Percentiles rank a stretch among this genome's conserved stretches.
phyloP scores from a whole-genome alignment of 768 basidiomycete species.

The Boletus vinaceobasis region DNA sequence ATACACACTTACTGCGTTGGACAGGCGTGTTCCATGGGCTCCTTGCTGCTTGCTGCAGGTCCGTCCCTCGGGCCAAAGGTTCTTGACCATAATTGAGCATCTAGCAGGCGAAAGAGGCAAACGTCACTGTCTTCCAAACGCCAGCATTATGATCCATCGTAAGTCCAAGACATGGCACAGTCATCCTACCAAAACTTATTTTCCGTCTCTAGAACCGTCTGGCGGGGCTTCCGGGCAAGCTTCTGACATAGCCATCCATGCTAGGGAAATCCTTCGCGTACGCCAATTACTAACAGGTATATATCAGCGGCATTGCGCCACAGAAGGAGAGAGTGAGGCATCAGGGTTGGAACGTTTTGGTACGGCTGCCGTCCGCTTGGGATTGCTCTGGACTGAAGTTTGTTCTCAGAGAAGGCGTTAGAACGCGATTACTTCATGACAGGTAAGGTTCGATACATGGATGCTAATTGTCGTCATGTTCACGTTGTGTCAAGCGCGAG shows the following conservation, averaged over 20 bases:
- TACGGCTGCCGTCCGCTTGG: constrained; percentile 36
- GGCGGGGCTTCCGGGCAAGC: constrained; percentile 96
- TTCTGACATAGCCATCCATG: constrained; percentile 95
- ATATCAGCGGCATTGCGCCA: constrained; percentile 83
- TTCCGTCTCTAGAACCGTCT: constrained; percentile 70
- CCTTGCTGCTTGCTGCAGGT: constrained; percentile 84
- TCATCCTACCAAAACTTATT: constrained; percentile 7
- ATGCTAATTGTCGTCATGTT: constrained; percentile 18
- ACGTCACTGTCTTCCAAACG: constrained; percentile 87
- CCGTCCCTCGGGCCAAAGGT: constrained; percentile 12
- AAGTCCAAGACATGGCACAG: constrained; percentile 23
- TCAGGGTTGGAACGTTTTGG: constrained; percentile 76
- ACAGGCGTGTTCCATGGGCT: constrained; percentile 95
- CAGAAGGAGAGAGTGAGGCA: constrained; percentile 58
- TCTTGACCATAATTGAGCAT: constrained; percentile 15
- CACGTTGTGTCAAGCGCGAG: constrained; percentile 55
- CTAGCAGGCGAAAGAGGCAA: constrained; percentile 74
- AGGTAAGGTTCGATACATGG: constrained; percentile 38
- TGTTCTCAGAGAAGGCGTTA: constrained; percentile 68
- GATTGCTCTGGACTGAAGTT: constrained; percentile 20
- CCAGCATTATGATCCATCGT: constrained; percentile 99
- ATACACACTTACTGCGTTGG: constrained; percentile 97
- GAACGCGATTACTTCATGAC: constrained; percentile 98
- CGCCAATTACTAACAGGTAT: constrained; percentile 80
- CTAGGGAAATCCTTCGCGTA: constrained; percentile 91